These are phyloP conservation scores for Fusarium coicis DNA, from an alignment of 2,329 filamentous ascomycete genomes.

Conservation along the genomic window DNA sequence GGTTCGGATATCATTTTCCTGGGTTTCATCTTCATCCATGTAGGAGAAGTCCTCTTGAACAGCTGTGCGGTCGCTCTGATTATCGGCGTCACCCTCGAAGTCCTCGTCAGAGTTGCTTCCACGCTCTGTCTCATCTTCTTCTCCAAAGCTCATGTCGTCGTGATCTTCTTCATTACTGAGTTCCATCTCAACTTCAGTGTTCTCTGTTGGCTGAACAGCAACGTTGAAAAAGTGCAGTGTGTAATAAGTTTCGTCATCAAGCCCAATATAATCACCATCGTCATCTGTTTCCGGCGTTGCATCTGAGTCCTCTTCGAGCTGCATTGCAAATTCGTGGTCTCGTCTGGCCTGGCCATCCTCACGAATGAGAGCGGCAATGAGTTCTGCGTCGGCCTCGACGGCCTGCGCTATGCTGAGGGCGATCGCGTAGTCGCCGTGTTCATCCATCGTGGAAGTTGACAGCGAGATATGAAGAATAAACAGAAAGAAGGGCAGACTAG, in stretches of 20 bases:
- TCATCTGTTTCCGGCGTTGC: accelerated
- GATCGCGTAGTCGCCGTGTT: not conserved
- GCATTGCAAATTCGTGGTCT: accelerated
- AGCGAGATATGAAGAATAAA: not conserved
- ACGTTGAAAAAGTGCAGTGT: accelerated
- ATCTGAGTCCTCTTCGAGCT: accelerated
- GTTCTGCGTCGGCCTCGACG: accelerated
- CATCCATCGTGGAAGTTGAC: not conserved
- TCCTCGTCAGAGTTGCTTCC: accelerated
- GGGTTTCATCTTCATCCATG: accelerated
- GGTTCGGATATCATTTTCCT: accelerated
- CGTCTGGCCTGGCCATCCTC: not conserved
- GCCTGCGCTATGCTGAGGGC: not conserved
- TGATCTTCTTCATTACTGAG: accelerated
- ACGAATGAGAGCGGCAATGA: not conserved
- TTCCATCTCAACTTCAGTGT: not conserved
- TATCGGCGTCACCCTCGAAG: accelerated
- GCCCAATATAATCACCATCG: accelerated
- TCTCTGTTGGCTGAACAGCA: accelerated
- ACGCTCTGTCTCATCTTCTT: accelerated
- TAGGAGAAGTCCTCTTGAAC: accelerated
- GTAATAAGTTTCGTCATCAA: not conserved
- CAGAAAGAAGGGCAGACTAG: not conserved
- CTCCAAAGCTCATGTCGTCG: accelerated
- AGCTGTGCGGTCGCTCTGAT: accelerated